These are phyloP conservation scores for Haplosporangium gracile DNA, from an alignment of 192 early-diverging fungal genomes.

Conservation along the genomic window DNA sequence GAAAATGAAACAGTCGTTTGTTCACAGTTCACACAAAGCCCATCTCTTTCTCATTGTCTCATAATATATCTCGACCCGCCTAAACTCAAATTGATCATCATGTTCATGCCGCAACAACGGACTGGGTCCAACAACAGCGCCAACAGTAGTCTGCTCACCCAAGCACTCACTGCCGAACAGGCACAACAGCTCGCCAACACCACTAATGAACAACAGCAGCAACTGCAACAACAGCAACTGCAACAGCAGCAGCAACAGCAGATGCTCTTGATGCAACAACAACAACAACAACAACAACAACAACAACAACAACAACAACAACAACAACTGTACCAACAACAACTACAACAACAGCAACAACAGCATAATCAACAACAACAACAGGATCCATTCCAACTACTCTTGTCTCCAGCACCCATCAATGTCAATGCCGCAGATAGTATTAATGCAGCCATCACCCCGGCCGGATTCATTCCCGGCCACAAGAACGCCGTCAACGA, in stretches of 20 bases:
- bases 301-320: slow-evolving; percentile 25
- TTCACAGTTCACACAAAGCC: neutral
- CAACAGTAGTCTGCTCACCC: slow-evolving; percentile 34
- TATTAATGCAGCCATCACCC: neutral
- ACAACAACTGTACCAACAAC: slow-evolving; percentile 24
- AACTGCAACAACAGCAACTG: neutral
- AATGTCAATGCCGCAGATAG: neutral
- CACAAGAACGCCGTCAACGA: slow-evolving; percentile 37
- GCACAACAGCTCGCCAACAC: neutral
- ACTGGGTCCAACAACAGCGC: neutral
- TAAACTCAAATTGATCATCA: neutral
- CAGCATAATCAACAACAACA: slow-evolving; percentile 15
- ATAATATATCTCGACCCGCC: neutral
- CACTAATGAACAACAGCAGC: neutral
- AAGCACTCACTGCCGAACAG: slow-evolving; percentile 41
- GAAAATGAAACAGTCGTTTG: neutral
- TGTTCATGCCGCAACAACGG: slow-evolving; percentile 8
- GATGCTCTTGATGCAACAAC: neutral
- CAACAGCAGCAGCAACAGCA: slow-evolving; percentile 25
- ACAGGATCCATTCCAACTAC: slow-evolving; percentile 3
- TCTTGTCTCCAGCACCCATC: slow-evolving; percentile 20
- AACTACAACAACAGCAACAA: slow-evolving; percentile 6
- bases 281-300: slow-evolving; percentile 19
- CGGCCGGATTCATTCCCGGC: slow-evolving; percentile 20
- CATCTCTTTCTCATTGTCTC: neutral